A percentile compares a stretch with the other conserved stretches of the same genome.
phyloP scores from a whole-genome alignment of 2,329 filamentous ascomycete genomes.

The Dothiorella sarmentorum region DNA sequence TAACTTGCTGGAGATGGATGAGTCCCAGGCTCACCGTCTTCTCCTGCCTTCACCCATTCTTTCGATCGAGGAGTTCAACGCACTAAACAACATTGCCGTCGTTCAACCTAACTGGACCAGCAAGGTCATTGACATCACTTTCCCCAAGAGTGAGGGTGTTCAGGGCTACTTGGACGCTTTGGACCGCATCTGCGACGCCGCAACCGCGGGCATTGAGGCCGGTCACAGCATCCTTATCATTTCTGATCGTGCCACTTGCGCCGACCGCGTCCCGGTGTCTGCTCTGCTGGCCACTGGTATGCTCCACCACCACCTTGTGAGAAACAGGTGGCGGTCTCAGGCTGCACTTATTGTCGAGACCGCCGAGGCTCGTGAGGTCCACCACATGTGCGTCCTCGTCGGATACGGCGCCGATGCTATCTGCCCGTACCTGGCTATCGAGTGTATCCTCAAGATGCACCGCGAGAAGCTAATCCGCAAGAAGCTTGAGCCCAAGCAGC shows the following conservation, averaged over 20 bases:
- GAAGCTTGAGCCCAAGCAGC: constrained; percentile 73
- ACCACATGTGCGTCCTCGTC: constrained; percentile 97
- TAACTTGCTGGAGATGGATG: constrained; percentile 90
- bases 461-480: constrained; percentile 90
- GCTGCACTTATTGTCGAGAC: constrained; percentile 87
- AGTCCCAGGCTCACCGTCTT: constrained; percentile 81
- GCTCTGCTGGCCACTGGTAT: constrained; percentile 84
- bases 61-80: constrained; percentile 86
- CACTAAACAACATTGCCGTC: constrained; percentile 71
- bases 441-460: constrained; percentile 96
- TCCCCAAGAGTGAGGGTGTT: constrained; percentile 78
- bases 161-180: constrained; percentile 82
- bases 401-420: constrained; percentile 93
- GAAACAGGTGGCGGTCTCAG: constrained; percentile 92
- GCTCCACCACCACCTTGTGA: constrained; percentile 91
- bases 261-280: constrained; percentile 80
- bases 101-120: constrained; percentile 80
- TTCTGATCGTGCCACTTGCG: constrained; percentile 81
- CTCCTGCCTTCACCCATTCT: constrained; percentile 85
- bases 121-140: constrained; percentile 87
- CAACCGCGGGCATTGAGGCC: constrained; percentile 77
- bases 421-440: constrained; percentile 91
- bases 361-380: constrained; percentile 91
- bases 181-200: constrained; percentile 81
- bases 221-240: constrained; percentile 83